Base-by-base conservation (phyloP, 768 basidiomycete species). In the Pholiota molesta region DNA sequence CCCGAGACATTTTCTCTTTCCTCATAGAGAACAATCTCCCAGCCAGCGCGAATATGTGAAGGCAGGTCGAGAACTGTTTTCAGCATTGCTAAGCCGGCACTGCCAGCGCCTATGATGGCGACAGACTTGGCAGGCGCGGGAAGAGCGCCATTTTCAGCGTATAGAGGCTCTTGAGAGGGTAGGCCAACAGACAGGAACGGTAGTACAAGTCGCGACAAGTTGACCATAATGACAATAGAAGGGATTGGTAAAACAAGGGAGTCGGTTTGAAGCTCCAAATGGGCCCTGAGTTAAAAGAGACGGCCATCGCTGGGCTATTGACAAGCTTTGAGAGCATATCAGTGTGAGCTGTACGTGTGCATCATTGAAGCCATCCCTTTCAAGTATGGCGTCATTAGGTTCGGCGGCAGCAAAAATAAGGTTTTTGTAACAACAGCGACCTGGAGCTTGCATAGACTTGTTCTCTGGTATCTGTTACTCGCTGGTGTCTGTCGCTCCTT, bases 61-160 rank as follows among this genome's bases (percentile, higher is more conserved):
- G 83, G 81, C 6, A 87, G 65, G 67, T 84, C 82, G 3, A 82
- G 69, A 16, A 84, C 67, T 6, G 79, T 80, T 68, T 83, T 84
- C 28, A 88, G 70, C 69, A 79, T 76, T 2, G 81, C 83, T 28
- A 88, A 71, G 1, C 86, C 86, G 5, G 81, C 84, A 65, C 81
- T 86, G 0, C 85, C 86, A 6, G 79, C 83, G 10, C 87, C 87
- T 17, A 88, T 75, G 53, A 88, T 79, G 7, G 81, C 86, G 55
- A 88, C 81, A 5, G 79, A 79, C 71, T 84, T 86, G 1, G 59
- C 44, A 1, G 61, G 55, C n/a, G 26, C 39, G 9, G 55, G 45
- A 39, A 60, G 35, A 29, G 11, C 13, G 28, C 49, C 64, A 62
- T 62, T 51, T 21, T 61, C 56, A 44, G 31, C 17, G 28, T 56